Conservation (phyloP, 495 filamentous ascomycete genomes). For the Neurospora sp. region DNA sequence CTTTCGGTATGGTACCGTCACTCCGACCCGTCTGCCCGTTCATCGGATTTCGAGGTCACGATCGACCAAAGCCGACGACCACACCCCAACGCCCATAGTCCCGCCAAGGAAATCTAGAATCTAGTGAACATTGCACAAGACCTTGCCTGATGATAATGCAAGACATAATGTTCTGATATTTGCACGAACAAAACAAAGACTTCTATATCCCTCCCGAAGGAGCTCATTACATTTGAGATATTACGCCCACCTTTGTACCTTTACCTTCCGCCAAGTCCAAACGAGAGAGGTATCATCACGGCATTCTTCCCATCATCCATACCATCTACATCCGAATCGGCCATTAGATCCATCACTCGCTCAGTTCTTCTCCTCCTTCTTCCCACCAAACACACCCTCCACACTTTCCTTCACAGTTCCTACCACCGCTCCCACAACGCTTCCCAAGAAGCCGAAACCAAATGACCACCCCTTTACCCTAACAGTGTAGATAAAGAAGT, state of each 20-base stretch:
- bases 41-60: not conserved
- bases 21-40: not conserved
- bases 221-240: not conserved
- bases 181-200: not conserved
- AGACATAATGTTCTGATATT: too few species aligned
- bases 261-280: not conserved
- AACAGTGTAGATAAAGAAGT: conserved; percentile 77
- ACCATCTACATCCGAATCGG: not conserved
- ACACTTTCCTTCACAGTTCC: not conserved
- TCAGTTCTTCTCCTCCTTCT: not conserved
- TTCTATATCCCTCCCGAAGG: not conserved
- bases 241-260: not conserved
- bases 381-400: not conserved
- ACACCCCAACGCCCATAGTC: too few species aligned
- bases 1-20: not conserved
- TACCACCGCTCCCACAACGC: not conserved
- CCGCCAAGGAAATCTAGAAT: too few species aligned
- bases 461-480: conserved; percentile 65
- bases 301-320: not conserved
- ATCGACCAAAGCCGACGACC: not conserved
- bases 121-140: too few species aligned
- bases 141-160: too few species aligned
- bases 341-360: not conserved
- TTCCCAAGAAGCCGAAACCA: conserved; percentile 40
- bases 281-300: not conserved